These are phyloP conservation scores for Candida dendrica DNA, from an alignment of 805 yeast genomes.

Conservation along the genomic window DNA sequence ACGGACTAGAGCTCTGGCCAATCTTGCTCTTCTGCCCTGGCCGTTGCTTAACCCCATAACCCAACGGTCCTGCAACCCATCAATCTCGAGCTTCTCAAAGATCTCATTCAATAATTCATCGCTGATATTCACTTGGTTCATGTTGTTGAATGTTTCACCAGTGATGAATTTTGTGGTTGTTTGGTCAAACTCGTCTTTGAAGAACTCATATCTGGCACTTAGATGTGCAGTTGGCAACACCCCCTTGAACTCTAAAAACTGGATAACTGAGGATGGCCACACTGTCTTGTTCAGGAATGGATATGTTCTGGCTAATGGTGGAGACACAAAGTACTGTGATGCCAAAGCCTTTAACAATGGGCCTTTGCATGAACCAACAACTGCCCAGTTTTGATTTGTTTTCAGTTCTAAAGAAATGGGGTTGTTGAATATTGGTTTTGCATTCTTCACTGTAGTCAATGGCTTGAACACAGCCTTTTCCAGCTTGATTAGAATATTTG, in stretches of 20 bases:
- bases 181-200: conserved; percentile 77
- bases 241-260: conserved; percentile 40
- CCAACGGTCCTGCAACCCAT: conserved; percentile 62
- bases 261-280: conserved; percentile 39
- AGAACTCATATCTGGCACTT: conserved; percentile 84
- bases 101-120: conserved; percentile 32
- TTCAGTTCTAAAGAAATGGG: conserved; percentile 35
- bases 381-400: conserved; percentile 41
- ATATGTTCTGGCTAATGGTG: conserved; percentile 45
- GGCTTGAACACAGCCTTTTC: conserved; percentile 13
- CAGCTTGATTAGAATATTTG: conserved; percentile 8
- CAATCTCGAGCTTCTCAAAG: conserved; percentile 44
- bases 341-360: conserved; percentile 50
- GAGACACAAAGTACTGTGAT: conserved; percentile 44
- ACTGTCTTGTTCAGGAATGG: conserved; percentile 39
- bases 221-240: conserved; percentile 57
- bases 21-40: conserved; percentile 82
- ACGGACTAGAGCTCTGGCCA: conserved; percentile 66
- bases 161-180: conserved; percentile 57
- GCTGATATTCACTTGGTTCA: conserved; percentile 24
- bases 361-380: conserved; percentile 49
- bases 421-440: conserved; percentile 25
- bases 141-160: conserved; percentile 35
- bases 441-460: conserved; percentile 3
- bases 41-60: conserved; percentile 88